phyloP scores from a whole-genome alignment of 2,329 filamentous ascomycete species.

The Didymella lethalis region DNA sequence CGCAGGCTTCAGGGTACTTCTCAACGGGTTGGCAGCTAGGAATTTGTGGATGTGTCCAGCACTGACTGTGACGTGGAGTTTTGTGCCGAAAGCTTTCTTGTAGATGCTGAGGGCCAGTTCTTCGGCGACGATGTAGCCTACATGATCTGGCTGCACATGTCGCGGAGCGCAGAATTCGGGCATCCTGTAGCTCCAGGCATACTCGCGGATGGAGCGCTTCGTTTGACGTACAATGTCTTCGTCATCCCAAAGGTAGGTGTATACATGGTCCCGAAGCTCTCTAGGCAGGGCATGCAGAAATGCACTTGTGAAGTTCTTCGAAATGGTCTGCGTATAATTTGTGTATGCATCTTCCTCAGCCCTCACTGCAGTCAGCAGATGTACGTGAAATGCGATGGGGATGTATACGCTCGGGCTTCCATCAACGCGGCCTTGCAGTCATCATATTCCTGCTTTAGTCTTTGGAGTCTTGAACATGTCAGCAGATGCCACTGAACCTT shows the following conservation, averaged over 20 bases:
- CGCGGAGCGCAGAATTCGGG: slow-evolving; percentile 17
- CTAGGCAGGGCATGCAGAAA: slow-evolving; percentile 13
- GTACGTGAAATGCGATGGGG: background rate
- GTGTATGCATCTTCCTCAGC: slow-evolving; percentile 15
- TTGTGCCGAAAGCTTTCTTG: slow-evolving; percentile 14
- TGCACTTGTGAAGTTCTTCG: slow-evolving; percentile 7
- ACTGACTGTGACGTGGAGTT: slow-evolving; percentile 16
- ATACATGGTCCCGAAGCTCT: slow-evolving; percentile 20
- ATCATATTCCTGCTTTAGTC: slow-evolving; percentile 6
- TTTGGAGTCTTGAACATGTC: slow-evolving; percentile 5
- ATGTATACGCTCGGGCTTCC: slow-evolving; percentile 66
- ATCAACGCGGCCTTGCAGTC: slow-evolving; percentile 8
- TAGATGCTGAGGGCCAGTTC: slow-evolving; percentile 17
- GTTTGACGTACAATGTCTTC: slow-evolving; percentile 21
- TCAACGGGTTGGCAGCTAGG: slow-evolving; percentile 14
- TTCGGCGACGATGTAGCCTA: slow-evolving; percentile 12
- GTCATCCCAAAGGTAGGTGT: slow-evolving; percentile 17
- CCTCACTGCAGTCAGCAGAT: background rate
- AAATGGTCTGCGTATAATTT: slow-evolving; percentile 4
- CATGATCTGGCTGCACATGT: slow-evolving; percentile 15
- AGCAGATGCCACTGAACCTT: background rate
- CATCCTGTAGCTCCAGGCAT: slow-evolving; percentile 19
- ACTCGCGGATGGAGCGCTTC: slow-evolving; percentile 17
- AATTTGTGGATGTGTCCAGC: slow-evolving; percentile 16
- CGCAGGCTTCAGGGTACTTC: slow-evolving; percentile 8